Percentiles rank a stretch among this genome's conserved stretches.
Conservation (phyloP, 441 rosid genomes). For the Hura crepitans region DNA sequence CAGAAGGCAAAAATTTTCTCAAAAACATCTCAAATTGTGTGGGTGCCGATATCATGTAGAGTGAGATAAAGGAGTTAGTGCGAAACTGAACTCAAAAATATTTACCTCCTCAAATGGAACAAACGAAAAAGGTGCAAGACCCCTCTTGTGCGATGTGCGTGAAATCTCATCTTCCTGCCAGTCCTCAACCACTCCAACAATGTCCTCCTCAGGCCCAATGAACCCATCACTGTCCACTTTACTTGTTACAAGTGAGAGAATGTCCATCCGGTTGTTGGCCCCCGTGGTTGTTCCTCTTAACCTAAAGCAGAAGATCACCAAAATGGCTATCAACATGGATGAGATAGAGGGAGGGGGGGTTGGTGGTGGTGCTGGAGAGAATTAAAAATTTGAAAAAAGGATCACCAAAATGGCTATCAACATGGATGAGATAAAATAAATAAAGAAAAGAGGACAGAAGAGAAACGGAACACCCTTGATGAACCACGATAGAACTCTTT, state of each 20-base stretch:
- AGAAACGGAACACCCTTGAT: no score
- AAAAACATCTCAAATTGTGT: not conserved
- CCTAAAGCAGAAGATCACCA: slow-evolving; percentile 32
- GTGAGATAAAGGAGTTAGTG: no score
- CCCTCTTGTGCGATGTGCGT: slow-evolving; percentile 76
- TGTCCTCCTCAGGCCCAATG: slow-evolving; percentile 56
- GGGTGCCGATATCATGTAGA: no score
- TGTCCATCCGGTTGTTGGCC: slow-evolving; percentile 85
- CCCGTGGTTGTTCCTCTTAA: slow-evolving; percentile 70
- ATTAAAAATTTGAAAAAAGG: no score
- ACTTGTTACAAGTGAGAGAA: slow-evolving; percentile 78
- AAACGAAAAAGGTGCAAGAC: slow-evolving; percentile 75
- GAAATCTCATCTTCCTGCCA: slow-evolving; percentile 78
- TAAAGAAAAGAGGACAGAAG: no score
- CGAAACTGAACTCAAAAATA: not conserved
- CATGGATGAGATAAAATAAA: not conserved
- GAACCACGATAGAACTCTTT: no score
- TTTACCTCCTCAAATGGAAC: slow-evolving; percentile 85
- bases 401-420: not conserved
- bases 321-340: not conserved
- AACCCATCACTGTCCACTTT: slow-evolving; percentile 58
- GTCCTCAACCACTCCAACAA: slow-evolving; percentile 59
- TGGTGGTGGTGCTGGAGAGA: no score
- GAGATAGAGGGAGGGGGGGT: no score
- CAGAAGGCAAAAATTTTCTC: not conserved